Conservation (phyloP, 148 eudicot species). For the Fagopyrum esculentum region DNA sequence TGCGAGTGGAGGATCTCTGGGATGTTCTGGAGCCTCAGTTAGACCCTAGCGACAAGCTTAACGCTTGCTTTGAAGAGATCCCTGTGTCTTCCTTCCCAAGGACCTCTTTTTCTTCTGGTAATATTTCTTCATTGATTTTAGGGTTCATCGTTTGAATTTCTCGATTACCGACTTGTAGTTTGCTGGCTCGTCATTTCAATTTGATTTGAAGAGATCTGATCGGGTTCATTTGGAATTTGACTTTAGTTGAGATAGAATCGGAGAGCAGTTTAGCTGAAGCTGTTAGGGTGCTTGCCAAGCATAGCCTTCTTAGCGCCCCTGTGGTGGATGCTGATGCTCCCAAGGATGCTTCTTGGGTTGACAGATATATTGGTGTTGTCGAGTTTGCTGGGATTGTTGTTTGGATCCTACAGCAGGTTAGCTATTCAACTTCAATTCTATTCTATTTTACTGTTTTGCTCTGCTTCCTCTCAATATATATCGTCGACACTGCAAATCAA, state of each 20-base stretch:
- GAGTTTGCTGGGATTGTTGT: conserved; percentile 96
- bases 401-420: conserved; percentile 69
- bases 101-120: conserved; percentile 61
- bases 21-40: conserved; percentile 56
- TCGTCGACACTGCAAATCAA: background rate
- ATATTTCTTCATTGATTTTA: background rate
- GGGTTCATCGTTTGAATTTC: background rate
- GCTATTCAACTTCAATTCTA: background rate
- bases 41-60: conserved; percentile 83
- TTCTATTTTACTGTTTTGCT: background rate
- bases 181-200: background rate
- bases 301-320: conserved; percentile 80
- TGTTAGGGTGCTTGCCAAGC: conserved; percentile 63
- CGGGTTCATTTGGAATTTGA: background rate
- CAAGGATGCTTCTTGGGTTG: conserved; percentile 83
- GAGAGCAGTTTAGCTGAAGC: conserved; percentile 82
- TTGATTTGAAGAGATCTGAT: background rate
- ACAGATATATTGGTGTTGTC: conserved; percentile 79
- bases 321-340: conserved; percentile 83
- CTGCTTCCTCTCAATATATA: background rate
- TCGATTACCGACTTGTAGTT: background rate
- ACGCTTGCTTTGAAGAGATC: conserved; percentile 84
- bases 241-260: conserved; percentile 63
- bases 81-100: conserved; percentile 75
- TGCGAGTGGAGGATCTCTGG: conserved; percentile 85